Base-by-base conservation (phyloP, 805 yeast genomes). In the Candida takata region DNA sequence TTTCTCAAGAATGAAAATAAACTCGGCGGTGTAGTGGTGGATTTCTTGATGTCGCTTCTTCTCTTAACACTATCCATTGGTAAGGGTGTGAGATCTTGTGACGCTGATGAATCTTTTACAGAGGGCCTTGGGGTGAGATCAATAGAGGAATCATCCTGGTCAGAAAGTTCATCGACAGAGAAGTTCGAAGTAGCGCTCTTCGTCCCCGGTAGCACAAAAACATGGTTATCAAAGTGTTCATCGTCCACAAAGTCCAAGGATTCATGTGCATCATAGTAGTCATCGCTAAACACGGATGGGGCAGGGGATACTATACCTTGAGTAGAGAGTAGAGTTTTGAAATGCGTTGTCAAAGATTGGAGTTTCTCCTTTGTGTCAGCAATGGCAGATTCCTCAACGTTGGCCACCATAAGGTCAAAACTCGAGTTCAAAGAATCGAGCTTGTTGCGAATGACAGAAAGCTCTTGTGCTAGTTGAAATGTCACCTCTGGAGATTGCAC, bases 1-100 rank as follows among this genome's bases (percentile, higher is more conserved):
- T 88, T 88, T 39, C 95, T 71, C 33, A 92, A 67, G 48, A 87
- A 75, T 1, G 85, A 72, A 37, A 90, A 63, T 24, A 90, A 58
- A 43, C 92, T 81, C 9, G 96, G 96, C 3, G 97, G 97, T 0
- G 76, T 62, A 24, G 77, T 69, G 0, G 62, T 65, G 35, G 84
- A 71, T n/a, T 64, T 64, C 4, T 67, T 69, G 12, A 88, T 67
- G 40, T 74, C 82, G 19, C 58, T 55, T 40, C 87, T 70, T 41
- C 95, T 71, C 19, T 56, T 48, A 5, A 49, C 40, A 0, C 54
- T 52, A 2, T 53, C 55, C n/a, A 51, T 35, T 16, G 88, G 84
- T 31, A 88, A 65, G 2, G 97, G 96, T 44, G 70, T 79, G n/a
- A 84, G 58, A 34, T 70, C 75, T 1, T 43, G 40, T 8, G 27